phyloP scores from a whole-genome alignment of 768 basidiomycete genomes.

The Amanita muscaria region DNA sequence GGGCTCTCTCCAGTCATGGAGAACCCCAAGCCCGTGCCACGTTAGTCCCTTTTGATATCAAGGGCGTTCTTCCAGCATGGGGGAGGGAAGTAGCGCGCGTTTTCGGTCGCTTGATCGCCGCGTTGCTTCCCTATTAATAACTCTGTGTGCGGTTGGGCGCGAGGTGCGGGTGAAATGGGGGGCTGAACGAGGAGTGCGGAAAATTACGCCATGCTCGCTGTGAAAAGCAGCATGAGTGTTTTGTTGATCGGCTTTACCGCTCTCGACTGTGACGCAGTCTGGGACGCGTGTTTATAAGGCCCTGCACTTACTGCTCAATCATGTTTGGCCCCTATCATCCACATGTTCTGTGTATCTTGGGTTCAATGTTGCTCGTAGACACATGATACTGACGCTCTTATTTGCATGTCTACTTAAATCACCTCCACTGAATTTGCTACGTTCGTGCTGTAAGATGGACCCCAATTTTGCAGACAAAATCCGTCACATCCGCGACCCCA shows the following conservation, averaged over 20 bases:
- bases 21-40: conserved; percentile 92
- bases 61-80: conserved; percentile 76
- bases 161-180: conserved; percentile 95
- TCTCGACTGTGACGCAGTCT: conserved; percentile 66
- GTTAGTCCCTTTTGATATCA: conserved; percentile 67
- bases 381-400: conserved; percentile 58
- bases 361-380: conserved; percentile 27
- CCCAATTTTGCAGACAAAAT: conserved; percentile 80
- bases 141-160: conserved; percentile 74
- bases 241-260: conserved; percentile 41
- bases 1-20: conserved; percentile 92
- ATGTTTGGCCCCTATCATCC: conserved; percentile 53
- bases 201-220: conserved; percentile 30
- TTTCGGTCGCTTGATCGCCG: conserved; percentile 95
- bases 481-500: conserved; percentile 78
- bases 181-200: conserved; percentile 95
- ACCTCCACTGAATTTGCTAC: conserved; percentile 17
- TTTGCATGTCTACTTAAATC: conserved; percentile 40
- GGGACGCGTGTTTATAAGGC: conserved; percentile 41
- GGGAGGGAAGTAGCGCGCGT: conserved; percentile 63
- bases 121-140: conserved; percentile 51
- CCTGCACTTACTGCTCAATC: conserved; percentile 56
- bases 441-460: conserved; percentile 57
- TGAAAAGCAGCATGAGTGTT: conserved; percentile 24
- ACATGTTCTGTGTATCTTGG: conserved; percentile 21